A percentile compares a stretch with the other conserved stretches of the same genome.
Evolutionary conservation across 1,139 yeast species (phyloP).

Genomic region (Casaregolazyma suthepensis): DNA sequence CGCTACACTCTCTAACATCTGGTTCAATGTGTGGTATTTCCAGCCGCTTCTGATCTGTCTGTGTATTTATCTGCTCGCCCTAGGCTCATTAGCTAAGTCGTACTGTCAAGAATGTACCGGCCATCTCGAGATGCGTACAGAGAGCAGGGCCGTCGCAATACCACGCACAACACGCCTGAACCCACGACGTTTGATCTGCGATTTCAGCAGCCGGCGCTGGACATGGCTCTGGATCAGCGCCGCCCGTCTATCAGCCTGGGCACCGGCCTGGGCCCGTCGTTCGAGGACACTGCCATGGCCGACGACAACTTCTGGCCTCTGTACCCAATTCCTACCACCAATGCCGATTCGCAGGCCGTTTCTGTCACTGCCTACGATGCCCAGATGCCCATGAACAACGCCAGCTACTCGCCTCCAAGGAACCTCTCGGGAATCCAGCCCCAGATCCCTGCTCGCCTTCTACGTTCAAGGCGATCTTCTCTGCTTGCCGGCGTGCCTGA

Average conservation of each 20-base stretch:
- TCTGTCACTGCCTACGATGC: not conserved
- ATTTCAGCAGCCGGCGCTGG: conserved; percentile 1
- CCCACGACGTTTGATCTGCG: conserved; percentile 1
- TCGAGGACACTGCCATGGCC: not conserved
- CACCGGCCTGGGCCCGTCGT: not conserved
- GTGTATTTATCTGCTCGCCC: not conserved
- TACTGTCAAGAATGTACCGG: not conserved
- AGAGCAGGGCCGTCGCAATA: conserved; percentile 2
- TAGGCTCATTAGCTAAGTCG: not conserved
- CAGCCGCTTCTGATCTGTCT: not conserved
- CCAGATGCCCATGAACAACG: not conserved
- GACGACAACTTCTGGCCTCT: conserved; percentile 1
- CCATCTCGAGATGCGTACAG: not conserved
- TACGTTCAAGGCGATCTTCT: conserved; percentile 11
- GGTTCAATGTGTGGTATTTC: not conserved
- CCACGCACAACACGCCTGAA: conserved; percentile 6
- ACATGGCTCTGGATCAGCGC: not conserved
- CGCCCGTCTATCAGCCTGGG: not conserved
- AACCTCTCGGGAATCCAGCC: not conserved
- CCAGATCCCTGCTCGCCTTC: conserved; percentile 4
- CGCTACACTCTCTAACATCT: not conserved
- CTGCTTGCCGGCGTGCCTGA: conserved; percentile 9
- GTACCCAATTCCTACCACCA: conserved; percentile 3
- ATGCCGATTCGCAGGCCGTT: not conserved
- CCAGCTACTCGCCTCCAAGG: not conserved